Evolutionary conservation across 352 stramenopile genomes (phyloP).

Genomic region (Detonula confervacea): DNA sequence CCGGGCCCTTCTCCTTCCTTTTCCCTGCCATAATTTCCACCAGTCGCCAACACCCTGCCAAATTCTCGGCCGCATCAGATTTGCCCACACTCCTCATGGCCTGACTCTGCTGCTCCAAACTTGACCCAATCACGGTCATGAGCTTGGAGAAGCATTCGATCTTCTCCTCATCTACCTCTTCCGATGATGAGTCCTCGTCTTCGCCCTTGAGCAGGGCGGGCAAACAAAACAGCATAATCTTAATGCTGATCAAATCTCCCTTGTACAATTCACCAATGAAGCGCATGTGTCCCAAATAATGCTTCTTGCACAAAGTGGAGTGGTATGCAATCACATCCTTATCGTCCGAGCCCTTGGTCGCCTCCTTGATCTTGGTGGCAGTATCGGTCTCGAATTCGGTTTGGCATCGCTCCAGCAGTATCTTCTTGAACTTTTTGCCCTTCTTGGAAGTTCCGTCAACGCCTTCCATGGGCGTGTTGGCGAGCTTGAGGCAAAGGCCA

Average conservation of each 20-base stretch:
- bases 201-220: slow-evolving; percentile 60
- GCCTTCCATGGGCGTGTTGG: slow-evolving; percentile 86
- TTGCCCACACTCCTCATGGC: slow-evolving; percentile 85
- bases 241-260: slow-evolving; percentile 92
- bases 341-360: slow-evolving; percentile 66
- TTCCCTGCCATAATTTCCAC: slow-evolving; percentile 88
- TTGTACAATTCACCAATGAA: slow-evolving; percentile 98
- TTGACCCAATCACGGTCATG: slow-evolving; percentile 91
- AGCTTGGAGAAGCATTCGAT: slow-evolving; percentile 95
- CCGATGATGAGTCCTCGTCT: slow-evolving; percentile 24
- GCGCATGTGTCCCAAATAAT: slow-evolving; percentile 92
- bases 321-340: slow-evolving; percentile 76
- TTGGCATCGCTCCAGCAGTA: slow-evolving; percentile 92
- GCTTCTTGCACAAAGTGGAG: slow-evolving; percentile 75
- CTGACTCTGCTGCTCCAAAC: slow-evolving; percentile 87
- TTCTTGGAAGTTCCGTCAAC: slow-evolving; percentile 73
- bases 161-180: slow-evolving; percentile 92
- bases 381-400: slow-evolving; percentile 93
- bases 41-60: slow-evolving; percentile 88
- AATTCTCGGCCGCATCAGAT: slow-evolving; percentile 86
- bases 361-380: slow-evolving; percentile 82
- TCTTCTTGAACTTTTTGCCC: slow-evolving; percentile 93
- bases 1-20: slow-evolving; percentile 31
- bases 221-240: slow-evolving; percentile 94
- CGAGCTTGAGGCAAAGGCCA: slow-evolving; percentile 91